Conservation (phyloP, 805 yeast genomes). For the Teunomyces kruisii region DNA sequence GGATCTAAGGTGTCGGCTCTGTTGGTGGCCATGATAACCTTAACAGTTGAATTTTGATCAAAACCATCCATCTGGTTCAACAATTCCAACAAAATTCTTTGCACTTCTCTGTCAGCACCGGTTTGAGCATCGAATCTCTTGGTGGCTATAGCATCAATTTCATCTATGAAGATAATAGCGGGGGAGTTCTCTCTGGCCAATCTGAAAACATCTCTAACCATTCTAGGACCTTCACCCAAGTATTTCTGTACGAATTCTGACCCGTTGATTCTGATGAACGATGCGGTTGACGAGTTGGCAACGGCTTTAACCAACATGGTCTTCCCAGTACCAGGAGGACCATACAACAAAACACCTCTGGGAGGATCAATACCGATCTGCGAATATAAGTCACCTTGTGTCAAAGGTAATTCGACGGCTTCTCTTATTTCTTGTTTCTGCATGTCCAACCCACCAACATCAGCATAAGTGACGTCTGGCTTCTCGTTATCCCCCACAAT, state of each 20-base stretch:
- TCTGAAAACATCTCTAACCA: constrained; percentile 98
- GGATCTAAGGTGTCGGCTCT: constrained; percentile 98
- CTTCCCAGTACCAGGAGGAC: constrained; percentile 99
- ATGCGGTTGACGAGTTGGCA: constrained; percentile 93
- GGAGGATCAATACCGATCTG: constrained; percentile 99
- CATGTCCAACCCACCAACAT: constrained; percentile 98
- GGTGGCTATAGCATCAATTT: constrained; percentile 98
- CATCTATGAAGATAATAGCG: constrained; percentile 95
- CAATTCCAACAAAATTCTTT: constrained; percentile 92
- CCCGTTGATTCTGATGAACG: constrained; percentile 95
- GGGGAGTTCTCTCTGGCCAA: constrained; percentile 98
- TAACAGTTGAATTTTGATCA: constrained; percentile 91
- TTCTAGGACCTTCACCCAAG: constrained; percentile 98
- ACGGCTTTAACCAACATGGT: constrained; percentile 99
- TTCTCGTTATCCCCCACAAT: constrained; percentile 93
- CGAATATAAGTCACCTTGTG: constrained; percentile 92
- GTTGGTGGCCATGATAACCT: constrained; percentile 98
- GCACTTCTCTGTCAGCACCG: constrained; percentile 99
- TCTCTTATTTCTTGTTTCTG: constrained; percentile 98
- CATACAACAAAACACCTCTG: constrained; percentile 93
- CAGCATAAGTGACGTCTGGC: constrained; percentile 91
- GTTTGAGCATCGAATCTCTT: constrained; percentile 99
- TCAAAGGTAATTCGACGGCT: constrained; percentile 94
- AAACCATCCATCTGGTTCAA: constrained; percentile 99
- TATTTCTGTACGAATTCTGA: constrained; percentile 98